Evolutionary conservation across 2,329 filamentous ascomycete species (phyloP), one percentile per base, ranked within the genome.

Genomic region (Chalaropsis ovoidea): DNA sequence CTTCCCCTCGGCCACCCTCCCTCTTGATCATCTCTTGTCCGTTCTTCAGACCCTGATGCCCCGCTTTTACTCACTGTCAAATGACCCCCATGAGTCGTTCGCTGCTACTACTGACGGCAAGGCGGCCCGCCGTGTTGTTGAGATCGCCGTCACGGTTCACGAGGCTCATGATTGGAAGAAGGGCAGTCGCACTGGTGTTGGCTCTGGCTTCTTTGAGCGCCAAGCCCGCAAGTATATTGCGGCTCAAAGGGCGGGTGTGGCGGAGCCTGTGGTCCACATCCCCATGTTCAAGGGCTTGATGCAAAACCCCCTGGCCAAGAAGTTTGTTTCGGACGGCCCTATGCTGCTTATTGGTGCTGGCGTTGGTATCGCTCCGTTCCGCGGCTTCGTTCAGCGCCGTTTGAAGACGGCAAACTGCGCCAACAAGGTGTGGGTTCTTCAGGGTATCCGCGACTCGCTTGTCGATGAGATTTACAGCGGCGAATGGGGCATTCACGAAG

Each of bases 221-320:
- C 82, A 95, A 71, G 92, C 94, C 0, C 81, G 81, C 47, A 81
- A 82, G 69, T 88, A 89, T 73, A 81, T 93, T 70, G 81, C 82
- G 15, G 85, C 88, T 0, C 84, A 90, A 73, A 76, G 80, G 42
- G 76, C 80, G 1, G 87, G 87, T 60, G 79, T 82, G 65, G 75
- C 75, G 68, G 45, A 66, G 17, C 73, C 97, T 17, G 60, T 65
- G 4, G 58, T 67, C 5, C 86, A 89, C 70, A 80, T 97, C 4
- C 94, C 94, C 71, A 96, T 99, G 90, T 99, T 99, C 83, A 91
- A 95, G 72, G 94, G 94, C 0, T 80, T 99, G 54, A 99, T 99
- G 94, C 87, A 91, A 68, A 99, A 99, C 75, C 94, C 94, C 0
- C 82, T 99, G 1, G 94, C 92, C 11, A 88, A 87, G 73, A 86